Conservation (phyloP, 2,329 filamentous ascomycete species). For the Ascochyta rabiei region DNA sequence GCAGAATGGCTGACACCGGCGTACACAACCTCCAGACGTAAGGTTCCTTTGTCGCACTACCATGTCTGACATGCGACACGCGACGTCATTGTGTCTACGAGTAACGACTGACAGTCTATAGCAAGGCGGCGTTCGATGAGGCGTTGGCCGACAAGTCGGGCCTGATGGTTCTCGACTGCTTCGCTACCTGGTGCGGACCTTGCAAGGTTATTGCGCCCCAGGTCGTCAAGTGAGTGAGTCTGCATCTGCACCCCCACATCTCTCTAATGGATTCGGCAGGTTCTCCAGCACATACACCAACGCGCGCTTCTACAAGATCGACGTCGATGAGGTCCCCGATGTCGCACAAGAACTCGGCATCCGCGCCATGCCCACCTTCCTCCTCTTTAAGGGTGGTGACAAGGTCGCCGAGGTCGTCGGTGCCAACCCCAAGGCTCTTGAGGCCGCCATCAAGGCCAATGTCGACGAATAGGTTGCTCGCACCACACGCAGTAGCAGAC, state of each 20-base stretch:
- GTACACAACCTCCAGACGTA: constrained; percentile 58
- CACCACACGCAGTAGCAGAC: not conserved
- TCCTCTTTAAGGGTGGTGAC: constrained; percentile 80
- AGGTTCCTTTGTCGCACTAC: constrained; percentile 29
- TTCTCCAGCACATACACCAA: constrained; percentile 64
- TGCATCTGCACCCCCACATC: not conserved
- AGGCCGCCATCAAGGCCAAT: constrained; percentile 56
- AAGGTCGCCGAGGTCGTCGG: constrained; percentile 77
- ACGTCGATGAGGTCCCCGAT: constrained; percentile 81
- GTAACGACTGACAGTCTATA: constrained; percentile 42
- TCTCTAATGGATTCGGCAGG: constrained; percentile 48
- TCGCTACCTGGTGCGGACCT: constrained; percentile 90
- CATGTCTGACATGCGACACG: constrained; percentile 3
- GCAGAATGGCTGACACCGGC: constrained; percentile 52
- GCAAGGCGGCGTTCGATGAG: constrained; percentile 64
- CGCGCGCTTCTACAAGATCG: constrained; percentile 84
- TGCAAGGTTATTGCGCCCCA: constrained; percentile 89
- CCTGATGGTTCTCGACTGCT: constrained; percentile 82
- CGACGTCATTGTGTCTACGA: constrained; percentile 21
- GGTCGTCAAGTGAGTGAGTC: constrained; percentile 64
- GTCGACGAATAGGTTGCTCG: constrained; percentile 28
- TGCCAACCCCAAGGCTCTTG: constrained; percentile 75
- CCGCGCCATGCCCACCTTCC: constrained; percentile 91
- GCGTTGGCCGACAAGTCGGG: constrained; percentile 60
- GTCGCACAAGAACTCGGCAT: constrained; percentile 79